Percentiles rank a stretch among this genome's conserved stretches.
phyloP scores from a whole-genome alignment of 2,329 filamentous ascomycete species.

The Endothia cerciana region DNA sequence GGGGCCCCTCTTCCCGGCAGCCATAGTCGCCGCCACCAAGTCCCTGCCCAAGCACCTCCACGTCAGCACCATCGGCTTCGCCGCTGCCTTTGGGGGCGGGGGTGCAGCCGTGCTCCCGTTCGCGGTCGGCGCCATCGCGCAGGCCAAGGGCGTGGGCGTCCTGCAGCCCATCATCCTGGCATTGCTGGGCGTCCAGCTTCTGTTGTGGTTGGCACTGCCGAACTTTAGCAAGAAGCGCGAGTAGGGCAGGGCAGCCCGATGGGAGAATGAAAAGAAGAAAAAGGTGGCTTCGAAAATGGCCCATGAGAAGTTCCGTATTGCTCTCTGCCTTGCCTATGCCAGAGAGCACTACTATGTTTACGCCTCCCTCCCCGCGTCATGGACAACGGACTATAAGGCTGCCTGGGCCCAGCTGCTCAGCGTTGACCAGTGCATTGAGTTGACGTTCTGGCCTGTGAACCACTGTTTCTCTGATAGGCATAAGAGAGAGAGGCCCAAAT shows the following conservation, averaged over 20 bases:
- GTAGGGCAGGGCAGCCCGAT: conserved; percentile 27
- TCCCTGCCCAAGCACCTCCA: conserved; percentile 73
- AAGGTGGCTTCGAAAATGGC: background rate
- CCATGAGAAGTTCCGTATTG: too few species aligned
- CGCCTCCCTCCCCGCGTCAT: too few species aligned
- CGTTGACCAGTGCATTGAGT: too few species aligned
- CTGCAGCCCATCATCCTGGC: conserved; percentile 61
- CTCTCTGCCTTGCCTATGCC: too few species aligned
- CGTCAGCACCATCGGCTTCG: conserved; percentile 77
- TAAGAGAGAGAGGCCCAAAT: too few species aligned
- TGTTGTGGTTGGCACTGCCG: conserved; percentile 52
- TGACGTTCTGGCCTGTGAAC: too few species aligned
- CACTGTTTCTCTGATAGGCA: too few species aligned
- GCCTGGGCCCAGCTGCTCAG: too few species aligned
- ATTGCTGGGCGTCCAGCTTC: conserved; percentile 48
- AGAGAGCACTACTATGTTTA: too few species aligned
- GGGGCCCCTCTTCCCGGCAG: conserved; percentile 76
- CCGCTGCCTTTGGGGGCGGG: conserved; percentile 73
- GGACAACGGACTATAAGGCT: too few species aligned
- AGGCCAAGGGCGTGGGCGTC: conserved; percentile 57
- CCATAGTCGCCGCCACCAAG: conserved; percentile 71
- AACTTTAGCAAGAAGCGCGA: conserved; percentile 46
- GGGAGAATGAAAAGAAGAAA: background rate
- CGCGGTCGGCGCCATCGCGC: conserved; percentile 68
- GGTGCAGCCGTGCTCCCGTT: conserved; percentile 72